These are phyloP conservation scores for Phytophthora boehmeriae DNA, from an alignment of 352 stramenopile genomes.

Conservation along the genomic window DNA sequence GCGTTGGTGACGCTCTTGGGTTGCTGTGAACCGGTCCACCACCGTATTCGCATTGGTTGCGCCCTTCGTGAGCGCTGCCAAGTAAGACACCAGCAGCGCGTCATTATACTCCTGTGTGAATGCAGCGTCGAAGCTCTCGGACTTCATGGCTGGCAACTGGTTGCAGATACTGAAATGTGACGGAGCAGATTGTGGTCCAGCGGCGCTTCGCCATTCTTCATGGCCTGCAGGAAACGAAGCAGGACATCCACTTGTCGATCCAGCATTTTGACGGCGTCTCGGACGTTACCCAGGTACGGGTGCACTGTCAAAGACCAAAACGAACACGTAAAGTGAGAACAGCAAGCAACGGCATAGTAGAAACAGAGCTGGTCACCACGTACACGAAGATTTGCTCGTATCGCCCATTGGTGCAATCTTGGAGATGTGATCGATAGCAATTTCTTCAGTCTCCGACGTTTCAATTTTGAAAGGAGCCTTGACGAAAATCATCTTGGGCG, in stretches of 20 bases:
- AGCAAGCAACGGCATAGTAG: background rate
- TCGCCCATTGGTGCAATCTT: constrained; percentile 82
- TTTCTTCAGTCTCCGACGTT: constrained; percentile 87
- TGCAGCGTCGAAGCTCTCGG: constrained; percentile 69
- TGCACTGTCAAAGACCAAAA: constrained; percentile 54
- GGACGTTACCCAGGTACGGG: constrained; percentile 77
- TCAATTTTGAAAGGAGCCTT: constrained; percentile 89
- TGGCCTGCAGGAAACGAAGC: constrained; percentile 71
- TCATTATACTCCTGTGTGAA: constrained; percentile 89
- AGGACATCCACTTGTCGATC: constrained; percentile 82
- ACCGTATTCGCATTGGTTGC: constrained; percentile 79
- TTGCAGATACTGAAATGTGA: constrained; percentile 90
- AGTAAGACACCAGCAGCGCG: constrained; percentile 79
- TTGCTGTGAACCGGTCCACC: constrained; percentile 77
- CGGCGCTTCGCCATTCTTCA: constrained; percentile 72
- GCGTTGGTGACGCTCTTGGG: constrained; percentile 73
- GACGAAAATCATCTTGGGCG: constrained; percentile 91
- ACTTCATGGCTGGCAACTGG: constrained; percentile 79
- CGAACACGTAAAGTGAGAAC: constrained; percentile 14
- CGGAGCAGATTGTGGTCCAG: constrained; percentile 83
- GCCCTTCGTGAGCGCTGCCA: constrained; percentile 86
- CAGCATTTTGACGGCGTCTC: constrained; percentile 88
- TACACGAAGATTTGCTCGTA: constrained; percentile 76
- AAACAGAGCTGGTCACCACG: constrained; percentile 9
- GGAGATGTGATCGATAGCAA: constrained; percentile 89